phyloP scores from a whole-genome alignment of 2,329 filamentous ascomycete genomes.

The Trichoderma hamatum region DNA sequence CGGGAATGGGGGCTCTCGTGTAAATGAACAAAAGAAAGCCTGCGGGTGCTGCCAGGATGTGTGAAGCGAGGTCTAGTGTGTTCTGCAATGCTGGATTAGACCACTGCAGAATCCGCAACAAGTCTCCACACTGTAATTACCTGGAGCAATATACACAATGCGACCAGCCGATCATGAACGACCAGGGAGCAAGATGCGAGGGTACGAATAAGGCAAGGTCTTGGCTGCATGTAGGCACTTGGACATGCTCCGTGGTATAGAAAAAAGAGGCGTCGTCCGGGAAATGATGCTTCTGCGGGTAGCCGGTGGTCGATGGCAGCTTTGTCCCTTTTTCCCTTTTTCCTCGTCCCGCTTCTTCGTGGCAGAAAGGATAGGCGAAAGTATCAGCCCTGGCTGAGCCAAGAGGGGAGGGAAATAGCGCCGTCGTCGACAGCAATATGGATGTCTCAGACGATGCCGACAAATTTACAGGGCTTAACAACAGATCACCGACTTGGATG shows the following conservation, averaged over 20 bases:
- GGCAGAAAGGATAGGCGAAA: slow-evolving; percentile 10
- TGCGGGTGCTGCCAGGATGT: slow-evolving; percentile 18
- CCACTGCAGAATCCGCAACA: slow-evolving; percentile 16
- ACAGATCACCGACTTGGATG: slow-evolving; percentile 23
- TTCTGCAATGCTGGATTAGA: slow-evolving; percentile 22
- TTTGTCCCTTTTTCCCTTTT: neutral
- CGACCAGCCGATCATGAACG: slow-evolving; percentile 32
- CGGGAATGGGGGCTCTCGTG: slow-evolving; percentile 20
- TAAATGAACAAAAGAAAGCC: slow-evolving; percentile 24
- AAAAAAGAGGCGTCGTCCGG: neutral
- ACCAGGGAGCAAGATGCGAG: slow-evolving; percentile 27
- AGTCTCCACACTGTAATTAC: slow-evolving; percentile 32
- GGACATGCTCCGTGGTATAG: neutral
- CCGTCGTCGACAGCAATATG: slow-evolving; percentile 18
- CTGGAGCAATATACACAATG: slow-evolving; percentile 31
- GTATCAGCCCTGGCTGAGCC: slow-evolving; percentile 21
- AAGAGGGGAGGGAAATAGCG: slow-evolving; percentile 21
- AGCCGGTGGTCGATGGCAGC: neutral
- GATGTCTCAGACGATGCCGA: slow-evolving; percentile 26
- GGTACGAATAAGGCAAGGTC: neutral
- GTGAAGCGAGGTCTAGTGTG: slow-evolving; percentile 25
- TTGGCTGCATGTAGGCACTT: neutral
- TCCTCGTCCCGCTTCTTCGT: neutral
- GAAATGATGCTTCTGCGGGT: neutral
- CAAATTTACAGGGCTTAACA: slow-evolving; percentile 19